Base-by-base conservation (phyloP, 2,329 filamentous ascomycete species). In the Chalara sp. region DNA sequence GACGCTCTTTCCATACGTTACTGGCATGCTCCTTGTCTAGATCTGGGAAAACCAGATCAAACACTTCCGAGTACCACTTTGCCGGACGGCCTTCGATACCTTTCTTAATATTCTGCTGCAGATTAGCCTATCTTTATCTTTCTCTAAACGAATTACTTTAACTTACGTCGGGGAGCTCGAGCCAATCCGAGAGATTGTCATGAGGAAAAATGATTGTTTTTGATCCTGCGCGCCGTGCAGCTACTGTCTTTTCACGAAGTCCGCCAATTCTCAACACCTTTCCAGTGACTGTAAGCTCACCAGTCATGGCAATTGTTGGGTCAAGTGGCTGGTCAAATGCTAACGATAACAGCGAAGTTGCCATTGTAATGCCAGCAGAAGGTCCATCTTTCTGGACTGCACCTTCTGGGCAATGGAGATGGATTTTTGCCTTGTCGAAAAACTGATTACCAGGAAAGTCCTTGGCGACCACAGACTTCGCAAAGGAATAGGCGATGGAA, bases 211-310 rank as follows among this genome's bases (percentile, higher is more conserved):
- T 85, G 61, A 99, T 84, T 69, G 83, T 95, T 69, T 86, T 93
- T 63, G 90, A 95, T 49, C 95, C 93, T 28, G 93, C 93, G 57
- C 93, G 79, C 64, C 91, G 81, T 52, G 93, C 95, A 32, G 93
- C 93, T 39, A 99, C 92, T 6, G 93, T 96, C 83, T 99, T 99
- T 74, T 99, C 93, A 44, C 93, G 78, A 60, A 99, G 72, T 0
- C 93, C 93, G 46, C 93, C 93, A 66, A 99, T 99, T 55, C 93
- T 80, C 48, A 99, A 73, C 2, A 99, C 92, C 72, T 99, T 99
- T 49, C 93, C 93, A 1, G 93, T 99, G 48, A 99, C 83, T 1
- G 95, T 99, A 57, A 99, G 75, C 71, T 99, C 93, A 56, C 93
- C 93, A 1, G 93, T 99, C 93, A 99, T 99, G 53, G 95, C 92